Conservation (phyloP, 2,329 filamentous ascomycete genomes). For the Alternaria sp. region DNA sequence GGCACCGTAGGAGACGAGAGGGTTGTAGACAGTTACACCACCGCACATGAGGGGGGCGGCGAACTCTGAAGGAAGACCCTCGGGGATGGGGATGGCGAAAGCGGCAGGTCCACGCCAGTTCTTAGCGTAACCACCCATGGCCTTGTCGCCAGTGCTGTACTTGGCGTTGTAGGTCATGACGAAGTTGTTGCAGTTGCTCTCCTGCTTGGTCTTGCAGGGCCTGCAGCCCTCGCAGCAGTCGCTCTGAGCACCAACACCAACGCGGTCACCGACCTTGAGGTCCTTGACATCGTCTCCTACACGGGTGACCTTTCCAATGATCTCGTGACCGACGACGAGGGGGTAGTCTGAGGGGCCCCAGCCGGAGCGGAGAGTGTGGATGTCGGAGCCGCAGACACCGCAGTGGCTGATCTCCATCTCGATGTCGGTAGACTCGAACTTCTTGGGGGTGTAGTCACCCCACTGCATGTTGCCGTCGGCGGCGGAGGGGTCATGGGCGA, state of each 20-base stretch:
- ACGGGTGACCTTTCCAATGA: slow-evolving; percentile 47
- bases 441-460: slow-evolving; percentile 53
- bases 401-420: slow-evolving; percentile 50
- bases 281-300: slow-evolving; percentile 52
- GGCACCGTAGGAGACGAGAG: slow-evolving; percentile 75
- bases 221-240: slow-evolving; percentile 57
- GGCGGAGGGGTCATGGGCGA: slow-evolving; percentile 58
- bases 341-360: slow-evolving; percentile 59
- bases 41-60: slow-evolving; percentile 85
- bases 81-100: slow-evolving; percentile 75
- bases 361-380: slow-evolving; percentile 48
- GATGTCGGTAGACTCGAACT: slow-evolving; percentile 70
- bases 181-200: slow-evolving; percentile 54
- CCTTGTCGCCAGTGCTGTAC: slow-evolving; percentile 64
- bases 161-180: slow-evolving; percentile 56
- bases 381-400: slow-evolving; percentile 45
- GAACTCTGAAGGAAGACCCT: slow-evolving; percentile 64
- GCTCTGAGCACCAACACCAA: slow-evolving; percentile 58
- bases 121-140: slow-evolving; percentile 68
- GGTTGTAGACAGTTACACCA: slow-evolving; percentile 79
- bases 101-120: slow-evolving; percentile 76
- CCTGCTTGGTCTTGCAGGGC: slow-evolving; percentile 54
- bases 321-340: slow-evolving; percentile 52
- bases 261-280: slow-evolving; percentile 67
- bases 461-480: slow-evolving; percentile 63